Evolutionary conservation across 1,284 basidiomycete genomes (phyloP), one percentile per base, ranked within the genome.

Genomic region (Cutaneotrichosporon cyanovorans): DNA sequence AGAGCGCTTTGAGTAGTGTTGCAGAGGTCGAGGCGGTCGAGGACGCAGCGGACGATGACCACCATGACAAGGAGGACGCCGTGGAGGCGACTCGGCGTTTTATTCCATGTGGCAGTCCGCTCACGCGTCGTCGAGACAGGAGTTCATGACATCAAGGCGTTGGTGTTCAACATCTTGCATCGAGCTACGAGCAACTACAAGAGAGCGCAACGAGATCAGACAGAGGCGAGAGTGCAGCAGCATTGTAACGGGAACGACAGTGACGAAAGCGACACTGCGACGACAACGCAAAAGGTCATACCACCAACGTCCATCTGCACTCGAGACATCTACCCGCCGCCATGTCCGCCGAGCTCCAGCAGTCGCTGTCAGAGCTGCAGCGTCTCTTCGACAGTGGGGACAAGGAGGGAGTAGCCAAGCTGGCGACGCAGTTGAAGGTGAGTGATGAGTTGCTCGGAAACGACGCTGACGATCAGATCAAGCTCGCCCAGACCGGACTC

Each of bases 401-500:
- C n/a, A 55, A 58, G 45, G 56, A 57, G 11, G 53, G 61, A 14
- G 59, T 62, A 10, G 48, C 61, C 10, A 53, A 62, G 53, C 52
- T 57, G 15, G 49, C 68, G 40, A 56, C 59, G 9, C 59, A 60
- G 52, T 58, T 67, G 45, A 72, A 72, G 59, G 69, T 72, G 42
- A 43, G 65, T 48, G 32, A 10, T 3, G 6, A 5, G 15, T 11
- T 1, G 10, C 5, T 6, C 2, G 7, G 1, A 2, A 15, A 16
- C 0, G 18, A 5, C 10, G 31, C 41, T 36, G 11, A 47, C 37
- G 12, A 28, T 12, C 48, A 73, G 72, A 57, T 72, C 42, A 59
- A 68, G 48, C 59, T 73, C 10, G 69, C 68, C 23, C 60, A 65
- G 50, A 60, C 64, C 14, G 70, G 70, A 15, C 56, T 73, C 33